Conservation (phyloP, 257 asterid species). For the Schizonepeta tenuifolia region DNA sequence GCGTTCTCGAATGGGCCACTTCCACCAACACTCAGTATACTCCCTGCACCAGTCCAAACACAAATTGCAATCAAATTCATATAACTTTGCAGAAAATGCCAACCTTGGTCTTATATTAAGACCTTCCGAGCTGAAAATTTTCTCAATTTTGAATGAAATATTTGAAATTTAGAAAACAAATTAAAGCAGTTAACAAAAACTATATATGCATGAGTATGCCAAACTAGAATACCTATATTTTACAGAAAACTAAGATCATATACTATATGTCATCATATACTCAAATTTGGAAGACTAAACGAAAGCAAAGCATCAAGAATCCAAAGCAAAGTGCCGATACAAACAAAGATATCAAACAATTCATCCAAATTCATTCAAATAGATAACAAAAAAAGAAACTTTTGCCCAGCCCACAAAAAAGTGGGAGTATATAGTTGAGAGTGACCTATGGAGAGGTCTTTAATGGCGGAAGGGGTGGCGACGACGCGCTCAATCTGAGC, state of each 20-base stretch:
- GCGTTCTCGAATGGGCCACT: conserved; percentile 59
- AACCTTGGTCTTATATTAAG: neutral
- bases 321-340: neutral
- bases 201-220: conserved; percentile 2
- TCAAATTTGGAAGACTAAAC: neutral
- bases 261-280: neutral
- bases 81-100: neutral
- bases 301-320: neutral
- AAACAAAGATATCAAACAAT: conserved; percentile 1
- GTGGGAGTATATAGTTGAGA: neutral
- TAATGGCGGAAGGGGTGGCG: conserved; percentile 60
- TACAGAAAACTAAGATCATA: neutral
- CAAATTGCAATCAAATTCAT: conserved; percentile 12
- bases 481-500: conserved; percentile 74
- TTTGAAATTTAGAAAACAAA: neutral
- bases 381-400: neutral
- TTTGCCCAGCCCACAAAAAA: neutral
- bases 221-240: neutral
- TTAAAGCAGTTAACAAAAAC: conserved; percentile 15
- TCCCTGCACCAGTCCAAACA: conserved; percentile 40
- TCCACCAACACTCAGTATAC: conserved; percentile 57
- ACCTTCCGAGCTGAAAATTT: neutral
- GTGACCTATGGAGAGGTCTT: conserved; percentile 62
- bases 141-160: neutral
- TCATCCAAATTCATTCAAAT: neutral